Conservation (phyloP, 2,329 filamentous ascomycete genomes). For the Pseudogymnoascus sp. region DNA sequence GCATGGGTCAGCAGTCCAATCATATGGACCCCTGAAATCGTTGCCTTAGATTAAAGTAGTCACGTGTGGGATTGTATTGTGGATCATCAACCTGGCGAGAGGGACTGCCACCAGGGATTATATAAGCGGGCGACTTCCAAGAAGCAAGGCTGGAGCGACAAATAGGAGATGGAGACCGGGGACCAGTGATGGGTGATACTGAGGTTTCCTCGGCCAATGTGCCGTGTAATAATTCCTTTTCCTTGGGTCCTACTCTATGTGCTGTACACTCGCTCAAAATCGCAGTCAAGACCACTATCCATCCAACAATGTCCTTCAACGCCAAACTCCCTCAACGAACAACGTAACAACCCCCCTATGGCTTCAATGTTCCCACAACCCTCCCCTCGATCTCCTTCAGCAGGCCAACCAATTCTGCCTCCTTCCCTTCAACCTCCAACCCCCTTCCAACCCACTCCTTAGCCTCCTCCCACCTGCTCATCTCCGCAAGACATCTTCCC, state of each 20-base stretch:
- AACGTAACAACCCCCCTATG: not conserved
- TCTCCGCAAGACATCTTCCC: constrained; percentile 80
- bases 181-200: not conserved
- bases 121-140: not conserved
- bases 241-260: not conserved
- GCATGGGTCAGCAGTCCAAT: constrained; percentile 3
- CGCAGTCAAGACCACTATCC: constrained; percentile 3
- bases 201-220: constrained; percentile 1
- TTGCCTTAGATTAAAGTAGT: not conserved
- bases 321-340: not conserved
- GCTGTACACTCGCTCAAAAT: constrained; percentile 7
- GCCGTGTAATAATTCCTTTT: not conserved
- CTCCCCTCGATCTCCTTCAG: constrained; percentile 54
- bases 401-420: constrained; percentile 55
- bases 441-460: constrained; percentile 68
- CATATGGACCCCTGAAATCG: not conserved
- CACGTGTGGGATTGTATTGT: not conserved
- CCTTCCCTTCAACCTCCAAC: constrained; percentile 74
- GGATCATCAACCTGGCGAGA: not conserved
- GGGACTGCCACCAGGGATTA: not conserved
- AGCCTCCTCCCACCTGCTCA: constrained; percentile 80
- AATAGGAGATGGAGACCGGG: not conserved
- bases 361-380: constrained; percentile 19
- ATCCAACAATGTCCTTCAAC: constrained; percentile 6
- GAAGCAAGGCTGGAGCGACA: not conserved